Evolutionary conservation across 2,329 filamentous ascomycete species (phyloP).

Genomic region (Colletotrichum sp.): DNA sequence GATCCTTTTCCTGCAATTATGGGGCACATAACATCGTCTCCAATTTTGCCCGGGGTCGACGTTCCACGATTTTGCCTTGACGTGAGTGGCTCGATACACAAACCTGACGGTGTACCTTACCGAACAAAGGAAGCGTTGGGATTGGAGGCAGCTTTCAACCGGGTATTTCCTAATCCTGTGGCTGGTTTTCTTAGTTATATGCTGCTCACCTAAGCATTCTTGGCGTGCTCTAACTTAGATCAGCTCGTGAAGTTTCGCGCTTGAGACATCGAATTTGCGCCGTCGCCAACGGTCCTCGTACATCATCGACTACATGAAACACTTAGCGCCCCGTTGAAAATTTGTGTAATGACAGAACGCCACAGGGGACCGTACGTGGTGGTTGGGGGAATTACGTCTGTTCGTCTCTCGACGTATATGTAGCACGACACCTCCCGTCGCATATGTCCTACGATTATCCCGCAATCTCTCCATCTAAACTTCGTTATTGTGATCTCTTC

Average conservation of each 20-base stretch:
- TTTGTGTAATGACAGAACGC: neutral
- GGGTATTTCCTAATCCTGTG: neutral
- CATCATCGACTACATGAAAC: neutral
- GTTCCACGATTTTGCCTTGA: neutral
- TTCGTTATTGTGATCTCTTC: neutral
- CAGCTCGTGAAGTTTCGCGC: neutral
- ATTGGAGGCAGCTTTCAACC: neutral
- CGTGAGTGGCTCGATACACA: neutral
- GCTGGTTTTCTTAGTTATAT: neutral
- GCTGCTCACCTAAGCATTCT: neutral
- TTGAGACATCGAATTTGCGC: neutral
- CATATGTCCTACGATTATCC: neutral
- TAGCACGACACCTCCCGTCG: neutral
- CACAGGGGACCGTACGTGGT: neutral
- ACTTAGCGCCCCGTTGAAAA: neutral
- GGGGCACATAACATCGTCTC: neutral
- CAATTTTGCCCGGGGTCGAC: neutral
- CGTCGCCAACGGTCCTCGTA: neutral
- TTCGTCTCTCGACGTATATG: neutral
- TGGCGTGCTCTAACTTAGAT: neutral
- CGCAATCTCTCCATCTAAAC: neutral
- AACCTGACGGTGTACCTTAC: neutral
- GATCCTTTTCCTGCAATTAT: neutral
- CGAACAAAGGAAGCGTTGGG: neutral
- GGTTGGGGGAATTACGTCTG: neutral